Evolutionary conservation across 106 monocot genomes (phyloP), one percentile per base, ranked within the genome.

Genomic region (Iris macrosiphon): DNA sequence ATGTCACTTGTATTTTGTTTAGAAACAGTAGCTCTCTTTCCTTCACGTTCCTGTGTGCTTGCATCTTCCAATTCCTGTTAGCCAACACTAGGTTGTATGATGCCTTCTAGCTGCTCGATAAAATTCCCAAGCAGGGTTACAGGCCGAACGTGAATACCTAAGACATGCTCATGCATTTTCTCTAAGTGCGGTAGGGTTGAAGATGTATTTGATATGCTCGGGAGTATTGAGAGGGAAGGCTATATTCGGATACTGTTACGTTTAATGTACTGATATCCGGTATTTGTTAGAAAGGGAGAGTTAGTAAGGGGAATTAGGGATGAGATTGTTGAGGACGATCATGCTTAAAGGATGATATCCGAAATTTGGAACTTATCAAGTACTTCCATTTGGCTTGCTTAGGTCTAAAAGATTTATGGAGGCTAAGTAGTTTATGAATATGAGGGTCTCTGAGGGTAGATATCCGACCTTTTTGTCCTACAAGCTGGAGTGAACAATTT

Each of bases 241-340:
- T 72, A 70, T 40, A 52, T 49, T 78, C 82, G 4, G 88, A 94
- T 34, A 70, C 84, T 1, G 53, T 94, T 25, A 63, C 59, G 22
- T 95, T 85, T 57, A 95, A 89, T 40, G 69, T 95, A 60, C 45
- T 89, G 59, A 85, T 89, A 33, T 82, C 82, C 40, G 94, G 85
- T 59, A 31, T 79, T 32, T 89, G 94, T 53, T 71, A 67, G 15
- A 68, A 82, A 45, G 73, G 73, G 30, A 79, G 66, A 62, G 55
- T 82, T 35, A 45, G 18, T 13, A 77, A 89, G 58, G 88, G 70
- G n/a, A n/a, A n/a, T n/a, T n/a, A n/a, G n/a, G n/a, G 29, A 79
- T 85, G 79, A 48, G 61, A 33, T 49, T 89, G 15, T 52, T 89
- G 35, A 94, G 77, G 60, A 62, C 53, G 45, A 88, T 94, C 88